A percentile compares a stretch with the other conserved stretches of the same genome.
phyloP scores from a whole-genome alignment of 1,139 yeast genomes.

The Chernovozyma sophiae-reginae region DNA sequence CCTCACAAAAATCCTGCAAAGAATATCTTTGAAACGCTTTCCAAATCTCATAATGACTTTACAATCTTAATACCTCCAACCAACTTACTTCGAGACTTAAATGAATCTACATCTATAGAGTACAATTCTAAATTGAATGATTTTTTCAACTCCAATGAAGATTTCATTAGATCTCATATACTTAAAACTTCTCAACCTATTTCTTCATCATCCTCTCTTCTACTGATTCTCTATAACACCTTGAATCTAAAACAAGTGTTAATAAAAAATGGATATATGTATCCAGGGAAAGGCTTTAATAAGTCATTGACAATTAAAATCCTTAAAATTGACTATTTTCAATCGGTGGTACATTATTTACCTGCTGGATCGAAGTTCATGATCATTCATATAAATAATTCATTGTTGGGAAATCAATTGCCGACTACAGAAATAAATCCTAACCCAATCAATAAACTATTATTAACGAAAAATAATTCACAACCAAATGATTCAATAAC shows the following conservation, averaged over 20 bases:
- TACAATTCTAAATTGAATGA: slow-evolving; percentile 40
- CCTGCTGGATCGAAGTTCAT: slow-evolving; percentile 49
- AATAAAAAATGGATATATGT: slow-evolving; percentile 52
- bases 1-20: slow-evolving; percentile 49
- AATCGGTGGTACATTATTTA: slow-evolving; percentile 44
- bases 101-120: slow-evolving; percentile 43
- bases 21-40: slow-evolving; percentile 40
- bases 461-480: neutral
- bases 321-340: slow-evolving; percentile 37
- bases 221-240: slow-evolving; percentile 50
- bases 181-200: slow-evolving; percentile 29
- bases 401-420: slow-evolving; percentile 14
- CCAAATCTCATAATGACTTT: slow-evolving; percentile 41
- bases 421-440: neutral
- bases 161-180: slow-evolving; percentile 70
- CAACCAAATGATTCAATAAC: slow-evolving; percentile 14
- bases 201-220: slow-evolving; percentile 23
- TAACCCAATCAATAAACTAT: neutral
- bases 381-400: slow-evolving; percentile 48
- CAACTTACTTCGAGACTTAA: slow-evolving; percentile 43
- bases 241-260: slow-evolving; percentile 56
- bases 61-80: slow-evolving; percentile 63
- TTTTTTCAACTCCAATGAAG: slow-evolving; percentile 54
- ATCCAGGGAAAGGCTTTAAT: slow-evolving; percentile 57
- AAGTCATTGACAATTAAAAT: slow-evolving; percentile 44